Base-by-base conservation (phyloP, 2,329 filamentous ascomycete genomes). In the Trichoderma simmonsii region DNA sequence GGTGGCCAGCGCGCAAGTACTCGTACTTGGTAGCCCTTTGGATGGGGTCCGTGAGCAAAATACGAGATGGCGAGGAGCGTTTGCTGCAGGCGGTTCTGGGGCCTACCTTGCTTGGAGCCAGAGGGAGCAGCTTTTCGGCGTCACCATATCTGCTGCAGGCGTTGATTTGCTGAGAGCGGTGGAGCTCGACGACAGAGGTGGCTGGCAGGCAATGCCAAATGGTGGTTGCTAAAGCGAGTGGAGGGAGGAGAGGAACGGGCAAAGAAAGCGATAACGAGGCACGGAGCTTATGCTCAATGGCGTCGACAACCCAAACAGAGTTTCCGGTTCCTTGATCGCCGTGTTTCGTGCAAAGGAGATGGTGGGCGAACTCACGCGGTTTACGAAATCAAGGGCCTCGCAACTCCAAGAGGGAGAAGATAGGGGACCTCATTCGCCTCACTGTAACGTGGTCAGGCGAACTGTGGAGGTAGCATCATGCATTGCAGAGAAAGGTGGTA, bases 21-120 rank as follows among this genome's bases (percentile, higher is more conserved):
- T 34, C n/a, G 43, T 39, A 51, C 66, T 48, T 61, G 56, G 36
- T 61, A 51, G 66, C 54, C 26, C n/a, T 69, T 21, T 57, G 51
- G 32, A n/a, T 39, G 65, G 65, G 66, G 54, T 61, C 66, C 56
- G 66, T 51, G 56, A 34, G 66, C 66, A 48, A 56, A 69, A 69
- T 69, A 69, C 66, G 66, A 69, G 62, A 51, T 64, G 36, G 61
- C 36, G 61, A 64, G 61, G 36, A 48, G 36, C 34, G 59, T 15
- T 60, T 68, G 65, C 65, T 68, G 65, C 65, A 68, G 65, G 30
- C 34, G 18, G 34, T 30, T 26, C 54, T 48, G 54, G 66, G 66
- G 56, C 39, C 36, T 56, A 26, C 56, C 56, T 60, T 61, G 54
- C 21, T 57, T 30, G 56, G 56, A 36, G 36, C n/a, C 66, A 61